phyloP scores from a whole-genome alignment of 1,139 yeast species.

The Pichia sp. region DNA sequence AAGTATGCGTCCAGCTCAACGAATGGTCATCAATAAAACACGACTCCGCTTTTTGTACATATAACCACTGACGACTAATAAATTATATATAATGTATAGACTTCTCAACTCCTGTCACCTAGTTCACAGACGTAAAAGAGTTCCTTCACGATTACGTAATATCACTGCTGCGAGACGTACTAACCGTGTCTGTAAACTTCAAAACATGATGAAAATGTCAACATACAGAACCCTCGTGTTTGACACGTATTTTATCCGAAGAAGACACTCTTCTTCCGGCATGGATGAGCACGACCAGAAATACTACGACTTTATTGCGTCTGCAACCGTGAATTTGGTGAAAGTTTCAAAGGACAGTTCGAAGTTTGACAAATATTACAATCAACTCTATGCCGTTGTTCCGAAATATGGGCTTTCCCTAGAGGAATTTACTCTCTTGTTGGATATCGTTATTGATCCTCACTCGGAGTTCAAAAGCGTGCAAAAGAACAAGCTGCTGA shows the following conservation, averaged over 20 bases:
- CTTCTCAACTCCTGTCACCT: too few species aligned
- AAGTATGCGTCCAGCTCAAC: slow-evolving; percentile 9
- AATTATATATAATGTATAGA: too few species aligned
- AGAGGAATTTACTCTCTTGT: slow-evolving; percentile 17
- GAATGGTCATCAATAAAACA: neutral
- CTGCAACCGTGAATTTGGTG: neutral
- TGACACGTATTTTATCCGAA: neutral
- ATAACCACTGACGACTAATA: neutral
- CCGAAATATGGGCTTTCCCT: slow-evolving; percentile 25
- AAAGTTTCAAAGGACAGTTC: neutral
- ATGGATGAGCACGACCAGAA: slow-evolving; percentile 3
- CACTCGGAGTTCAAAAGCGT: slow-evolving; percentile 13
- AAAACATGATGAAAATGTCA: neutral
- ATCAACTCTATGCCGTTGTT: slow-evolving; percentile 20
- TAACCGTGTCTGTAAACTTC: neutral
- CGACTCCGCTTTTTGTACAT: neutral
- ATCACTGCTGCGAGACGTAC: neutral
- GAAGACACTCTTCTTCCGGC: neutral
- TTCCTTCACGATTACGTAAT: neutral
- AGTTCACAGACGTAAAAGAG: neutral
- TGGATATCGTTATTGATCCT: slow-evolving; percentile 22
- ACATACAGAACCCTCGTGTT: neutral
- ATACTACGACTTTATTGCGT: neutral
- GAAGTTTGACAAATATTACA: slow-evolving; percentile 5
- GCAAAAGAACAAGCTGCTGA: slow-evolving; percentile 19